Evolutionary conservation across 129 eudicot species (phyloP).

Genomic region (Escallonia herrerae): DNA sequence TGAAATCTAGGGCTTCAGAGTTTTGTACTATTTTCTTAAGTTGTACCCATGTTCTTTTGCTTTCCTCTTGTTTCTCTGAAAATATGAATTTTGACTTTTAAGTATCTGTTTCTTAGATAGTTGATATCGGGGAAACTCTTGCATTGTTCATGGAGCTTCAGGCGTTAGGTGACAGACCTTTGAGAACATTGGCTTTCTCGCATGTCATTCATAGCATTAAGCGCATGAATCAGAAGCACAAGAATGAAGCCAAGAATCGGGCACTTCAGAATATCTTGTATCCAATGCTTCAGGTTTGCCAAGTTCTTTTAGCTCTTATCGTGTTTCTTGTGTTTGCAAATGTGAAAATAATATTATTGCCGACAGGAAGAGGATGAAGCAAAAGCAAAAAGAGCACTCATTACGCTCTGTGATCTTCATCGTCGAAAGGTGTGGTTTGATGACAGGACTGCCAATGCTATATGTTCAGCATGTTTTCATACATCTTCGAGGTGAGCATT

Average conservation of each 20-base stretch:
- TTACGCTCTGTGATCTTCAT: constrained; percentile 78
- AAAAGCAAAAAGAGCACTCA: constrained; percentile 83
- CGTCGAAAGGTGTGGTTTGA: constrained; percentile 92
- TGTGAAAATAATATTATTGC: not conserved
- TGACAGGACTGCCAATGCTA: constrained; percentile 89
- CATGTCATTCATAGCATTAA: constrained; percentile 76
- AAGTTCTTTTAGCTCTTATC: not conserved
- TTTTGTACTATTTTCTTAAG: too few relatives aligned
- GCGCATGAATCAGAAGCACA: constrained; percentile 97
- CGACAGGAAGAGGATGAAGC: constrained; percentile 84
- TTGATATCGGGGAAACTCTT: constrained; percentile 77
- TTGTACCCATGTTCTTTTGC: too few relatives aligned
- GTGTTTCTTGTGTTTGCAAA: not conserved
- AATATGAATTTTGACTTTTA: not conserved
- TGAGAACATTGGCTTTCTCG: constrained; percentile 62
- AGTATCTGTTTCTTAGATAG: constrained; percentile 35
- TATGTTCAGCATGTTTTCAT: constrained; percentile 85
- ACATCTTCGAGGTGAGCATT: constrained; percentile 52
- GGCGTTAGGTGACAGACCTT: constrained; percentile 58
- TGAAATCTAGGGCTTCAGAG: too few relatives aligned
- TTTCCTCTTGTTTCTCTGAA: not conserved
- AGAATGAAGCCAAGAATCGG: constrained; percentile 78
- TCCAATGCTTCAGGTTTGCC: constrained; percentile 71
- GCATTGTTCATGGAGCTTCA: constrained; percentile 95
- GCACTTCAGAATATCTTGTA: constrained; percentile 84